Base-by-base conservation (phyloP, 2,329 filamentous ascomycete genomes). In the Tolypocladium cylindrosporum region DNA sequence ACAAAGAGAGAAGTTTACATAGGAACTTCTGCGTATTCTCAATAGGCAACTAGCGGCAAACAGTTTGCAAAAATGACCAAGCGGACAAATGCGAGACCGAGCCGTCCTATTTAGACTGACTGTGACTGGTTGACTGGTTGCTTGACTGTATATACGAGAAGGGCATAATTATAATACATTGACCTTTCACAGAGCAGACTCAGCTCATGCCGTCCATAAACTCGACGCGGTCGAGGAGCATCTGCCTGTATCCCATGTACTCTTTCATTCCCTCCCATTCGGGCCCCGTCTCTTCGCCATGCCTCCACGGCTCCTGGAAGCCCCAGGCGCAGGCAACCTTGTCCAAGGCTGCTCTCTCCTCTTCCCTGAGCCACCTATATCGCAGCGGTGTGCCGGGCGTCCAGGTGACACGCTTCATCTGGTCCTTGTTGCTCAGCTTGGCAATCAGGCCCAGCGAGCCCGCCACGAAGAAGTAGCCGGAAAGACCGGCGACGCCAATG, bases 341-440 rank as follows among this genome's bases (percentile, higher is more conserved):
- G 75, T 99, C 94, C 62, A 96, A 77, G 1, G 91, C 91, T 4
- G 87, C 89, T 31, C 94, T 81, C 77, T 99, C 92, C 62, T 96
- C 91, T 71, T 97, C 94, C 40, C 90, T 81, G 57, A 96, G 72
- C 89, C 92, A 97, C 16, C 94, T 83, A 66, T 90, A 82, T 61
- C 88, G 82, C 62, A 97, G 75, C 27, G 90, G 88, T 40, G 90
- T 87, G 13, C 94, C 94, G 0, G 85, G 84, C 10, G 88, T 80
- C 94, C 94, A 99, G 2, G 90, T 92, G 6, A 97, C 91, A 24
- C 94, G 85, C 67, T 88, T 87, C 90, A 97, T 96, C 73, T 97
- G 91, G 71, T 97, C 92, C 72, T 97, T 97, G 60, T 87, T 81
- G 40, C 93, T 97, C 34, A 90, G 86, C 59, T 95, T 77, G 10